Percentiles rank a stretch among this genome's conserved stretches.
Evolutionary conservation across 1,139 yeast species (phyloP).

Genomic region (Protomyces inundatus): DNA sequence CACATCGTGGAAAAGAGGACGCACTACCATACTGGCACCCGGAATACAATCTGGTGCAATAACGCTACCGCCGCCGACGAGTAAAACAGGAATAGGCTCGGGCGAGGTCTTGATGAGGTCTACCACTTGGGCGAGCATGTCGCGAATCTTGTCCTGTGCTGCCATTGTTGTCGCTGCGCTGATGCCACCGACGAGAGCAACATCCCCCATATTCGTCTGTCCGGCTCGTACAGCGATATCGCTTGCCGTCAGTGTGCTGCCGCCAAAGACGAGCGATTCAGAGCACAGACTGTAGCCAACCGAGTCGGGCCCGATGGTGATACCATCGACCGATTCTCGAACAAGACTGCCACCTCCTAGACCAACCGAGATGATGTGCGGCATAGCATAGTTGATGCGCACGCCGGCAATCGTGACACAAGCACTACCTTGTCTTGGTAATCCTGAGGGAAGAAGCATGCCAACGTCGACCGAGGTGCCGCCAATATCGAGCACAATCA

Average conservation of each 20-base stretch:
- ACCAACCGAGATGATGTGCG: slow-evolving; percentile 45
- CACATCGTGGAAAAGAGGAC: slow-evolving; percentile 43
- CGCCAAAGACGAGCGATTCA: slow-evolving; percentile 42
- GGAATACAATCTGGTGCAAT: slow-evolving; percentile 41
- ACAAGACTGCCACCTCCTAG: slow-evolving; percentile 48
- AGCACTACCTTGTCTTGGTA: slow-evolving; percentile 44
- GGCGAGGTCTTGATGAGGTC: slow-evolving; percentile 46
- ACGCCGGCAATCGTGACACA: slow-evolving; percentile 45
- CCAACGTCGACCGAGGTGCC: slow-evolving; percentile 49
- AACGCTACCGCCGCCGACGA: slow-evolving; percentile 48
- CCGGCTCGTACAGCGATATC: slow-evolving; percentile 40
- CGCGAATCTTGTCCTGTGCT: slow-evolving; percentile 36
- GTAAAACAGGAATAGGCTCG: slow-evolving; percentile 43
- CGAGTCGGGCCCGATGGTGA: slow-evolving; percentile 45
- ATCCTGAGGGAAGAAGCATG: slow-evolving; percentile 41
- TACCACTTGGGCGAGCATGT: slow-evolving; percentile 39
- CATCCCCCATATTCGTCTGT: slow-evolving; percentile 35
- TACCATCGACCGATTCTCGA: slow-evolving; percentile 34
- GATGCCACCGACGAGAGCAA: slow-evolving; percentile 33
- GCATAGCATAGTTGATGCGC: slow-evolving; percentile 46
- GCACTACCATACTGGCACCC: slow-evolving; percentile 44
- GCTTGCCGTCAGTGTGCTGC: slow-evolving; percentile 40
- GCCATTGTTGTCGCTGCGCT: slow-evolving; percentile 27
- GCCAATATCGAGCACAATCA: slow-evolving; percentile 45
- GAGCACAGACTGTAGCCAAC: slow-evolving; percentile 42